Conservation (phyloP, 2,329 filamentous ascomycete genomes). For the Camillea tinctor region DNA sequence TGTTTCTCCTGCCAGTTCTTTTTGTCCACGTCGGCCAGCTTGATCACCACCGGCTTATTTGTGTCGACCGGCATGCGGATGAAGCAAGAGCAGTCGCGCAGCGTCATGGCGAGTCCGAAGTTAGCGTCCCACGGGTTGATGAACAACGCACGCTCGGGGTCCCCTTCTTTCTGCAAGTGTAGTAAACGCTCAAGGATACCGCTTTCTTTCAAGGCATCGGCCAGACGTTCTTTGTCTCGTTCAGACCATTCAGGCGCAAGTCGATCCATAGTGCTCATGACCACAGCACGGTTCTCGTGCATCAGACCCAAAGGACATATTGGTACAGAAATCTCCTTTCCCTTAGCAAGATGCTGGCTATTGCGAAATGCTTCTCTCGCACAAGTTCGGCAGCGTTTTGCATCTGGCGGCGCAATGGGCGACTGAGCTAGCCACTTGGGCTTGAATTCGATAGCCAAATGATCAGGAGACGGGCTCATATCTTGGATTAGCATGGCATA, state of each 20-base stretch:
- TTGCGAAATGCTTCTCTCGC: conserved; percentile 52
- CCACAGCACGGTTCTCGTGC: conserved; percentile 45
- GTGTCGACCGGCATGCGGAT: conserved; percentile 51
- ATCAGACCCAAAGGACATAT: conserved; percentile 68
- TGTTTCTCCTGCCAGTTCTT: conserved; percentile 68
- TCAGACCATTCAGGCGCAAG: conserved; percentile 35
- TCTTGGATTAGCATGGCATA: conserved; percentile 72
- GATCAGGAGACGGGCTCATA: conserved; percentile 53
- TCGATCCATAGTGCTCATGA: conserved; percentile 42
- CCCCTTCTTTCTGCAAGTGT: conserved; percentile 37
- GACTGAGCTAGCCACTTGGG: conserved; percentile 83
- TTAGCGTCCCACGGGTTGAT: conserved; percentile 40
- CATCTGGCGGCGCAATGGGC: conserved; percentile 62
- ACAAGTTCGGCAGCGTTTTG: conserved; percentile 72
- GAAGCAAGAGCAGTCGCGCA: conserved; percentile 77
- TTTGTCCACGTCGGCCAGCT: conserved; percentile 74
- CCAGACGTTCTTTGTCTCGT: conserved; percentile 33
- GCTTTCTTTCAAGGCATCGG: conserved; percentile 38
- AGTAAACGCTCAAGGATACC: conserved; percentile 38
- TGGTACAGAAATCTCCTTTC: conserved; percentile 36
- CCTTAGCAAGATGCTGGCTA: conserved; percentile 41
- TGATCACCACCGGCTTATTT: conserved; percentile 46
- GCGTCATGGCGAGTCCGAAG: conserved; percentile 72
- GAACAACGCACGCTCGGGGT: conserved; percentile 43
- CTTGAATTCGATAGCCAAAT: conserved; percentile 68